These are phyloP conservation scores for Candida taoyuanica DNA, from an alignment of 805 yeast species.

Conservation along the genomic window DNA sequence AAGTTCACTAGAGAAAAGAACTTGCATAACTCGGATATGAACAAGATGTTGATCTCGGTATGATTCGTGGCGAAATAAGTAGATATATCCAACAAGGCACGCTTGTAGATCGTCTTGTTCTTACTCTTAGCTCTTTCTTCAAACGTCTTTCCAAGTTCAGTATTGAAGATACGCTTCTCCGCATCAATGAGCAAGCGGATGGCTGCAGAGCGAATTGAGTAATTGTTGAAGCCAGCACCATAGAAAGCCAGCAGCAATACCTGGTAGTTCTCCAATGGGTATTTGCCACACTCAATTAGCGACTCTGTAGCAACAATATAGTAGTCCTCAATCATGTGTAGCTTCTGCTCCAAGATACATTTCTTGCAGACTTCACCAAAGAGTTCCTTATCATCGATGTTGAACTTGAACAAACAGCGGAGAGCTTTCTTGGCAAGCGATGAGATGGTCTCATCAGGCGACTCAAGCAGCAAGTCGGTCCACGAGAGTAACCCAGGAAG, in stretches of 20 bases:
- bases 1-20: conserved; percentile 56
- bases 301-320: conserved; percentile 69
- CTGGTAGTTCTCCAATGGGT: conserved; percentile 55
- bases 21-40: conserved; percentile 70
- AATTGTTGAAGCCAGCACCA: conserved; percentile 70
- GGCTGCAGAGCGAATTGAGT: conserved; percentile 66
- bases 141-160: conserved; percentile 51
- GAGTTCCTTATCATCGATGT: conserved; percentile 48
- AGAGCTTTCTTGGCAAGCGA: conserved; percentile 69
- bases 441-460: conserved; percentile 52
- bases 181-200: conserved; percentile 62
- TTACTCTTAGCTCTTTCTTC: conserved; percentile 68
- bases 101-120: conserved; percentile 79
- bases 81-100: conserved; percentile 78
- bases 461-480: conserved; percentile 69
- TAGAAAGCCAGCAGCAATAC: conserved; percentile 71
- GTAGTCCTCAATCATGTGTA: conserved; percentile 58
- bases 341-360: conserved; percentile 57
- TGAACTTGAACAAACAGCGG: conserved; percentile 56
- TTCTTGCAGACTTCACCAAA: conserved; percentile 60
- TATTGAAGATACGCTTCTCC: conserved; percentile 55
- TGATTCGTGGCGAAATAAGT: conserved; percentile 59
- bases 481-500: conserved; percentile 64
- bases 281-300: conserved; percentile 41
- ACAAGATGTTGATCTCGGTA: conserved; percentile 53